Conservation (phyloP, 2,329 filamentous ascomycete species). For the Phaeosphaeriaceae sp. region DNA sequence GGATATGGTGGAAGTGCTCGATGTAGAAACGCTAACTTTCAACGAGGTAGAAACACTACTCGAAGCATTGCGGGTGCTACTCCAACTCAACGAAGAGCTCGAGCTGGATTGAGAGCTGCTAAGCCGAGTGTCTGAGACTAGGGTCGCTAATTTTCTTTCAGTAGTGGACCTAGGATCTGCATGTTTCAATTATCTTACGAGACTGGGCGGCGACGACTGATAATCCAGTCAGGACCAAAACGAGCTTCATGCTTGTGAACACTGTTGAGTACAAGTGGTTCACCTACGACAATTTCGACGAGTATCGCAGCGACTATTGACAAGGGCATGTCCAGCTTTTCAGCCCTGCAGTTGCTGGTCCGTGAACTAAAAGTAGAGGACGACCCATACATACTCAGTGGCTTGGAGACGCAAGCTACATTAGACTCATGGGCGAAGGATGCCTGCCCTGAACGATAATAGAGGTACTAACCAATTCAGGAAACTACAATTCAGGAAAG, state of each 20-base stretch:
- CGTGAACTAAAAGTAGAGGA: too few species aligned
- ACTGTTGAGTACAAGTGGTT: background rate
- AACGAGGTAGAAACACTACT: background rate
- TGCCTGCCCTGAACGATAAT: too few species aligned
- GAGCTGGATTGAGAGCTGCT: background rate
- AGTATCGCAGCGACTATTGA: too few species aligned
- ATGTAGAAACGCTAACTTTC: background rate
- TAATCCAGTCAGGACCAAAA: background rate
- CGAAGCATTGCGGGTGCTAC: background rate
- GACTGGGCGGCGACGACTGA: background rate
- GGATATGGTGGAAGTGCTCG: background rate
- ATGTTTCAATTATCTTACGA: background rate
- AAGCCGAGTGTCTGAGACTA: background rate
- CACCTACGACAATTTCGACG: too few species aligned
- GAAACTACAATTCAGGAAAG: too few species aligned
- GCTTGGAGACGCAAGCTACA: too few species aligned
- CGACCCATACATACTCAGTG: too few species aligned
- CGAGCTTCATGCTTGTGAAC: background rate
- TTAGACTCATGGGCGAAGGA: too few species aligned
- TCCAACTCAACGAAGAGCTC: conserved; percentile 8
- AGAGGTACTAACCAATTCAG: too few species aligned
- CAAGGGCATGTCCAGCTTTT: too few species aligned
- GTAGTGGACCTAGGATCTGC: background rate
- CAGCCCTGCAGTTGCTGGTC: too few species aligned
- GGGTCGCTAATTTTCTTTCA: background rate